These are phyloP conservation scores for Lizonia empirigonia DNA, from an alignment of 2,329 filamentous ascomycete genomes.

Conservation along the genomic window DNA sequence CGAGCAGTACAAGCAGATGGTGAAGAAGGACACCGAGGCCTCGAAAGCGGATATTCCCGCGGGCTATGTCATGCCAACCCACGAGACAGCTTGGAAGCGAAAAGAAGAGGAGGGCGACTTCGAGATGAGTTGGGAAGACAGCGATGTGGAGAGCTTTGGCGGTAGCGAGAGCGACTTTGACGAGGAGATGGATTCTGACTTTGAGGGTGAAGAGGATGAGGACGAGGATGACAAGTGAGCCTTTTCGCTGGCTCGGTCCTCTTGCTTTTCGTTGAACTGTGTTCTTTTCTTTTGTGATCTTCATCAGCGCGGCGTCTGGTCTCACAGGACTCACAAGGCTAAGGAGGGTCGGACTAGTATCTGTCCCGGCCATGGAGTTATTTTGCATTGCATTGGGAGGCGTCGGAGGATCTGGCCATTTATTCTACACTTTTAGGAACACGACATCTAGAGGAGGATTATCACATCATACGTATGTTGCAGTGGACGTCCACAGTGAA, in stretches of 20 bases:
- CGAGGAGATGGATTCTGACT: constrained; percentile 63
- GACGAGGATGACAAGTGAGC: constrained; percentile 33
- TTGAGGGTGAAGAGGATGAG: constrained; percentile 55
- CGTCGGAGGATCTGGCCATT: constrained; percentile 1
- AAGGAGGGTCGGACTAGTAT: constrained; percentile 5
- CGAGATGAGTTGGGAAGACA: constrained; percentile 53
- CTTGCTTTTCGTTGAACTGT: not conserved
- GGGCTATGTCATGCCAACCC: constrained; percentile 82
- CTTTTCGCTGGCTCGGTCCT: not conserved
- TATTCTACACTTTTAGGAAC: not conserved
- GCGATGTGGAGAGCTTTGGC: constrained; percentile 72
- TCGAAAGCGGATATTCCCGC: constrained; percentile 81
- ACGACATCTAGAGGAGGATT: constrained; percentile 3
- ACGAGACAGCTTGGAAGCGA: constrained; percentile 64
- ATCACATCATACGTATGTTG: not conserved
- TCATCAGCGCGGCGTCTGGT: constrained; percentile 36
- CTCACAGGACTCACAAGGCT: constrained; percentile 9
- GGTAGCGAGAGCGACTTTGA: constrained; percentile 60
- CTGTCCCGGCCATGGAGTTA: constrained; percentile 2
- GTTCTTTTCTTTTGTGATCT: constrained; percentile 9
- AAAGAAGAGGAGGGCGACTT: constrained; percentile 69
- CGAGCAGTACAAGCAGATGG: constrained; percentile 70
- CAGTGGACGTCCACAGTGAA: not conserved
- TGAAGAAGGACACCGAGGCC: constrained; percentile 70
- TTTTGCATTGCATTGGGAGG: constrained; percentile 31